phyloP scores from a whole-genome alignment of 148 eudicot genomes.

The Salicornia ramosissima region DNA sequence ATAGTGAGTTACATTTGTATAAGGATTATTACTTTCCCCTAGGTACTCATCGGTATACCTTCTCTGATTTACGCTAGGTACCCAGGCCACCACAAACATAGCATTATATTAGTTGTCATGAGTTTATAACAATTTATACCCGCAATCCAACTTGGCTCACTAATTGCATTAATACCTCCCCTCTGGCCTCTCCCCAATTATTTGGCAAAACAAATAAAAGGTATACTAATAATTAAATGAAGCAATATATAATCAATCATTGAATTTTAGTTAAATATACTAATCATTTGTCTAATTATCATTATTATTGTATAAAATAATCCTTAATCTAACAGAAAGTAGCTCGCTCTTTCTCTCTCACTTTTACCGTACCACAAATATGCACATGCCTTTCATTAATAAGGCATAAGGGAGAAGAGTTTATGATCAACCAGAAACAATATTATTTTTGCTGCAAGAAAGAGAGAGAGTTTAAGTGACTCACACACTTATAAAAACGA shows the following conservation, averaged over 20 bases:
- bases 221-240: no score
- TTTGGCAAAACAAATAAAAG: slow-evolving; percentile 13
- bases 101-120: slow-evolving; percentile 19
- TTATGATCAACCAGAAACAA: background rate
- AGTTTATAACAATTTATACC: background rate
- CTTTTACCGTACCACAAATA: slow-evolving; percentile 17
- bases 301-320: background rate
- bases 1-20: no score
- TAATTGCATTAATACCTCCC: slow-evolving; percentile 1
- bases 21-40: no score
- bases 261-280: background rate
- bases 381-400: slow-evolving; percentile 26
- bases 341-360: slow-evolving; percentile 5
- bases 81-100: slow-evolving; percentile 14
- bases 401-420: background rate
- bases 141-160: slow-evolving; percentile 20
- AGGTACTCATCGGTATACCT: no score
- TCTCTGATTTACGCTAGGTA: slow-evolving; percentile 23
- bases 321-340: background rate
- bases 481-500: no score
- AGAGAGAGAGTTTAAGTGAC: background rate
- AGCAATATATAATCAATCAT: slow-evolving; percentile 14
- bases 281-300: no score
- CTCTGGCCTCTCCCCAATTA: background rate
- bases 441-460: background rate